phyloP scores from a whole-genome alignment of 179 eudicot genomes.

The Amaranthus tricolor region DNA sequence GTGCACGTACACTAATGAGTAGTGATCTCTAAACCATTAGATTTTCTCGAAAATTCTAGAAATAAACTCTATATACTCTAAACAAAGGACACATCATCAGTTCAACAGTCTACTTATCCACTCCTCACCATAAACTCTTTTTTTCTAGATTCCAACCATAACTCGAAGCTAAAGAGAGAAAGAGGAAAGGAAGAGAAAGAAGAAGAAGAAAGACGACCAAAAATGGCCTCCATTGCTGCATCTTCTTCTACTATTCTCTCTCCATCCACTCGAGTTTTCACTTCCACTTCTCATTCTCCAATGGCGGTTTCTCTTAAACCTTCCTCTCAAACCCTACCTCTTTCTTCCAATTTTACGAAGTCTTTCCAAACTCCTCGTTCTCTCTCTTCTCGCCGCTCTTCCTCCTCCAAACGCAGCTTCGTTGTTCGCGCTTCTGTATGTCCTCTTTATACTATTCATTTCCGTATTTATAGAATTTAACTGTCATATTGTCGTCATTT shows the following conservation, averaged over 20 bases:
- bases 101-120: conserved; percentile 22
- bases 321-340: conserved; percentile 31
- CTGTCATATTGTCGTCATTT: not conserved
- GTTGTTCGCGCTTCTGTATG: conserved; percentile 44
- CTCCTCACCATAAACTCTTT: conserved; percentile 12
- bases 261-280: conserved; percentile 33
- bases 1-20: not conserved
- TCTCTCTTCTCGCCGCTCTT: conserved; percentile 34
- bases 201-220: not conserved
- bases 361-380: conserved; percentile 34
- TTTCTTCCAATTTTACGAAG: conserved; percentile 36
- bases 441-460: not conserved
- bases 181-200: conserved; percentile 14
- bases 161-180: not conserved
- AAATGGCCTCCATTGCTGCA: conserved; percentile 56
- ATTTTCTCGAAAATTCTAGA: not conserved
- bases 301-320: conserved; percentile 17
- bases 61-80: too few relatives aligned
- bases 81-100: not conserved
- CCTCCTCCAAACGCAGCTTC: conserved; percentile 35
- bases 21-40: not conserved
- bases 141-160: not conserved
- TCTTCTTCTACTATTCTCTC: conserved; percentile 53
- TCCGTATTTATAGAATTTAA: not conserved
- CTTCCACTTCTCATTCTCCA: conserved; percentile 14